Evolutionary conservation across 139 green algal genomes (phyloP).

Genomic region (Raphidocelis subcapitata): DNA sequence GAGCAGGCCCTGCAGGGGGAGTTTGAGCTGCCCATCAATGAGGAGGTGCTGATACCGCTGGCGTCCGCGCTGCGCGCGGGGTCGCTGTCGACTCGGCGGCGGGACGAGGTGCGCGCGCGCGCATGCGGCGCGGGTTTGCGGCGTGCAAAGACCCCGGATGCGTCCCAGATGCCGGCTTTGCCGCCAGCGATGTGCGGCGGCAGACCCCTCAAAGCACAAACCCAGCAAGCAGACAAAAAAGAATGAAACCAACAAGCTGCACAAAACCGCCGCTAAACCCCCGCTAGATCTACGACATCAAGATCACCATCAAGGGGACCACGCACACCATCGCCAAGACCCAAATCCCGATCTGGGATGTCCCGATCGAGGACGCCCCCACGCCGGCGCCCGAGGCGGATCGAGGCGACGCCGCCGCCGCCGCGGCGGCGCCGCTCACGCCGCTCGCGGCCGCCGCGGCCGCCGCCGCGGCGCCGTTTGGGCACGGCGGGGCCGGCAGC

Average conservation of each 20-base stretch:
- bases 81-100: constrained; percentile 14
- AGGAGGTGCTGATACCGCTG: constrained; percentile 27
- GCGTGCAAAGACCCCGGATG: too few relatives aligned
- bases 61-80: constrained; percentile 5
- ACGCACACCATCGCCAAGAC: constrained; percentile 20
- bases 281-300: constrained; percentile 24
- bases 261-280: too few relatives aligned
- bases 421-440: not conserved
- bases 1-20: not conserved
- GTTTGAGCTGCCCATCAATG: constrained; percentile 26
- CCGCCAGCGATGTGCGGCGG: too few relatives aligned
- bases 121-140: too few relatives aligned
- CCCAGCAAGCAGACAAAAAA: too few relatives aligned
- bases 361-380: constrained; percentile 1
- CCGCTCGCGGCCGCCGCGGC: not conserved
- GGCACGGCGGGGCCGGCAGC: too few relatives aligned
- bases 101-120: constrained; percentile 9
- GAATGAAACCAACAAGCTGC: too few relatives aligned
- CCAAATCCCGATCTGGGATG: constrained; percentile 20
- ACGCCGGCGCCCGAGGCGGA: too few relatives aligned
- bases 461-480: too few relatives aligned
- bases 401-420: not conserved
- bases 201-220: too few relatives aligned
- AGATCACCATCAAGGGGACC: constrained; percentile 24
- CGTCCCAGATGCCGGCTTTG: too few relatives aligned